Percentiles rank a stretch among this genome's conserved stretches.
These are phyloP conservation scores for Leucocoprinus birnbaumii DNA, from an alignment of 768 basidiomycete species.

Conservation along the genomic window DNA sequence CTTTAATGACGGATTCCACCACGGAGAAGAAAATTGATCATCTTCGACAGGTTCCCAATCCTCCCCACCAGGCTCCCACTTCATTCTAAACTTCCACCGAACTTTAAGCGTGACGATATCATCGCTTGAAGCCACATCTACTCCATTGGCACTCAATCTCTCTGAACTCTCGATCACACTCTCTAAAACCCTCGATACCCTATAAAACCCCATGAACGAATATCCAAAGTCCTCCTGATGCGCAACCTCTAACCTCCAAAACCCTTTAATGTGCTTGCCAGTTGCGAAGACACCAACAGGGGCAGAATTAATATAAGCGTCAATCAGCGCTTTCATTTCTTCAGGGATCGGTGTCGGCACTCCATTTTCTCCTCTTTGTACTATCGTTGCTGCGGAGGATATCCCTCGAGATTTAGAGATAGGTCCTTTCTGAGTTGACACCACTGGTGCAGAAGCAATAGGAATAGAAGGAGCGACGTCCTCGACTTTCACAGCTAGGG, in stretches of 20 bases:
- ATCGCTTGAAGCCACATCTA: conserved; percentile 1
- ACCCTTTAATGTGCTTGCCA: conserved; percentile 19
- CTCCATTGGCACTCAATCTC: background rate
- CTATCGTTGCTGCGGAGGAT: too few relatives aligned
- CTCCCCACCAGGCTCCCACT: conserved; percentile 52
- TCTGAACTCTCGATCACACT: conserved; percentile 8
- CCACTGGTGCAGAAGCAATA: background rate
- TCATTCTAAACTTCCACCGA: conserved; percentile 42
- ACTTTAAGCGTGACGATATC: conserved; percentile 26
- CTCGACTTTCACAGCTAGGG: background rate
- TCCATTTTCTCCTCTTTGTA: background rate
- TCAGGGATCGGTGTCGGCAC: conserved; percentile 7
- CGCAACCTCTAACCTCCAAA: conserved; percentile 24
- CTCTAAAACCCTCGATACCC: conserved; percentile 37
- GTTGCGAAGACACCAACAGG: conserved; percentile 43
- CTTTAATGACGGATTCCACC: conserved; percentile 22
- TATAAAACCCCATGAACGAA: conserved; percentile 45
- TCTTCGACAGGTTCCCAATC: conserved; percentile 23
- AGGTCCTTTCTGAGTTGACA: background rate
- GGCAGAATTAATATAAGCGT: conserved; percentile 31
- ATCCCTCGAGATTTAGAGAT: background rate
- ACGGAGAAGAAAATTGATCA: conserved; percentile 13
- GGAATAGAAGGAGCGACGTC: background rate
- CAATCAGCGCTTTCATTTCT: conserved; percentile 40
- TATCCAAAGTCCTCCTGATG: conserved; percentile 37